These are phyloP conservation scores for Penicillium paxilli DNA, from an alignment of 495 filamentous ascomycete species.

Conservation along the genomic window DNA sequence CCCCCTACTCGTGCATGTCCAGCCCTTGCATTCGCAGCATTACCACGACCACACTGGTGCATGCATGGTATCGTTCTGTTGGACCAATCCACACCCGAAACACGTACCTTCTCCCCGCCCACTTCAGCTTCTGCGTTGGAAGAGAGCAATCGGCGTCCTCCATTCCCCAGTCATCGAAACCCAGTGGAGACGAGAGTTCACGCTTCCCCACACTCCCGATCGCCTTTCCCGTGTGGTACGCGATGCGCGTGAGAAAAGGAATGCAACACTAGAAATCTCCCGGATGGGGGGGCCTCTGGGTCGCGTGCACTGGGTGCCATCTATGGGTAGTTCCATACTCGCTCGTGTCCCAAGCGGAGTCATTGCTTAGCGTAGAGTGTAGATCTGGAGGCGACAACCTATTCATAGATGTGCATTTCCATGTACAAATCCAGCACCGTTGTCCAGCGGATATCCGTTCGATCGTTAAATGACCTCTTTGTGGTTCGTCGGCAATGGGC, in stretches of 20 bases:
- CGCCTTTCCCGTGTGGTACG: neutral
- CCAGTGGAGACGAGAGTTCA: neutral
- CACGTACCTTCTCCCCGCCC: neutral
- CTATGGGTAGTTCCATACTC: neutral
- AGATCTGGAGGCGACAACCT: too few relatives aligned
- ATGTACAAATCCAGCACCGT: too few relatives aligned
- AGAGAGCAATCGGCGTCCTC: neutral
- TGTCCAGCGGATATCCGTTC: too few relatives aligned
- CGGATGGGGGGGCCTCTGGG: neutral
- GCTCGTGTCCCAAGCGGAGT: too few relatives aligned
- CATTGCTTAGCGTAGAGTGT: too few relatives aligned
- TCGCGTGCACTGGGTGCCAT: neutral
- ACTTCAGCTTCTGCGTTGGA: neutral
- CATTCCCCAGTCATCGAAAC: neutral
- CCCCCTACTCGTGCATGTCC: neutral
- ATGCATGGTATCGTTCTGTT: too few relatives aligned
- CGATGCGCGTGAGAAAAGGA: neutral
- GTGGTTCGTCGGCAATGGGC: neutral
- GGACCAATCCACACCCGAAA: neutral
- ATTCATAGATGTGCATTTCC: too few relatives aligned
- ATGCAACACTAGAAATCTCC: neutral
- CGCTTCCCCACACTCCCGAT: neutral
- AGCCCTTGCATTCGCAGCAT: neutral
- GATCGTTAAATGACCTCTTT: neutral
- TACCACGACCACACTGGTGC: too few relatives aligned